Conservation (phyloP, 2,329 filamentous ascomycete species). For the Daldinia sp. region DNA sequence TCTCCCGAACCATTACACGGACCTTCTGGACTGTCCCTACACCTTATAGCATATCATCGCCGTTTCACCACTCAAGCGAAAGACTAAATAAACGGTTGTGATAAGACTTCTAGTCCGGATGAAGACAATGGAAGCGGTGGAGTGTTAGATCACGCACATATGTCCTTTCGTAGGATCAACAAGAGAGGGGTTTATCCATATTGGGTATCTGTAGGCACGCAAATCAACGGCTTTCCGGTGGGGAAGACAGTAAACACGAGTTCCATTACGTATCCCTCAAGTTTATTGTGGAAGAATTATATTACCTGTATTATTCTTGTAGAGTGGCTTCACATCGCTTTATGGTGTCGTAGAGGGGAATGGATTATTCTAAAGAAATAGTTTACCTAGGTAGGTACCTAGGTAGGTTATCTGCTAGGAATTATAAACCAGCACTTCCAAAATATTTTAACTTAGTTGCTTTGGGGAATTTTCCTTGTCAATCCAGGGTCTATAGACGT, state of each 20-base stretch:
- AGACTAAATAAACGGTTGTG: background rate
- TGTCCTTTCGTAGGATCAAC: conserved; percentile 8
- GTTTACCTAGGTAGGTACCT: too few relatives aligned
- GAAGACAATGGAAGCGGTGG: background rate
- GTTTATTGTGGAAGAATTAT: background rate
- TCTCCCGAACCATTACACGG: too few relatives aligned
- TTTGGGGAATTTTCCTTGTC: background rate
- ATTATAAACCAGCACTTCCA: background rate
- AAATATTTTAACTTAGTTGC: background rate
- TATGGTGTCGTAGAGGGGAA: background rate
- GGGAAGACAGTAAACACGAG: background rate
- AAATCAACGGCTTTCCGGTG: conserved; percentile 10
- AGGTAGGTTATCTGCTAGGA: background rate
- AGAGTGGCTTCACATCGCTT: background rate
- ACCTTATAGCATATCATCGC: background rate
- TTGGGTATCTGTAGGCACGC: background rate
- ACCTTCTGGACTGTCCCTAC: background rate
- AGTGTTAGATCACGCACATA: background rate
- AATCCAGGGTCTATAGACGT: background rate
- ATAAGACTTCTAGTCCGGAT: background rate
- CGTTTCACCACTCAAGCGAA: background rate
- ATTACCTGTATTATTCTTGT: background rate
- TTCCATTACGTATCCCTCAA: background rate
- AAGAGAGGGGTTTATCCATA: background rate
- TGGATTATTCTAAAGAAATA: background rate